Evolutionary conservation across 129 eudicot species (phyloP).

Genomic region (Deinandra increscens): DNA sequence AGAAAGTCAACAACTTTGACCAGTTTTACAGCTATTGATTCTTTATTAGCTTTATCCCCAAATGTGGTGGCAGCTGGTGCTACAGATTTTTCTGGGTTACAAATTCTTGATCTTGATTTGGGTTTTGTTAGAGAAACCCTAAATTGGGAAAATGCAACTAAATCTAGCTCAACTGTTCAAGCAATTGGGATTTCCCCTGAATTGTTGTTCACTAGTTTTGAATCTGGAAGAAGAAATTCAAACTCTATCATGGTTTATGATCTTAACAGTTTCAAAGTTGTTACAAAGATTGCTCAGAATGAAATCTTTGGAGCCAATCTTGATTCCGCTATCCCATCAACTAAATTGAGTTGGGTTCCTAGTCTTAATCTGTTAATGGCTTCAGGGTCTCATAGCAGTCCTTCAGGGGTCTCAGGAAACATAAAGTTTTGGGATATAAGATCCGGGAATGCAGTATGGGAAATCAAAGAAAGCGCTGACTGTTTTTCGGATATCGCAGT

Average conservation of each 20-base stretch:
- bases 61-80: constrained; percentile 75
- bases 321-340: constrained; percentile 71
- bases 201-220: constrained; percentile 53
- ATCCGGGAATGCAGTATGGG: constrained; percentile 77
- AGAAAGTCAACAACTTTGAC: constrained; percentile 74
- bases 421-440: constrained; percentile 79
- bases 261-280: constrained; percentile 43
- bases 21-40: constrained; percentile 64
- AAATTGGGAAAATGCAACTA: constrained; percentile 82
- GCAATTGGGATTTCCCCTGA: constrained; percentile 66
- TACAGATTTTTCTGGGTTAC: constrained; percentile 77
- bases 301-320: constrained; percentile 83
- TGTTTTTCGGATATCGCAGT: constrained; percentile 77
- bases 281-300: constrained; percentile 52
- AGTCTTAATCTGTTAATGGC: constrained; percentile 76
- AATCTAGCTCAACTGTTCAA: constrained; percentile 81
- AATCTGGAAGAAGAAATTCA: constrained; percentile 76
- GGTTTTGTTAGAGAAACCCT: constrained; percentile 64
- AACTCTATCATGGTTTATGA: constrained; percentile 76
- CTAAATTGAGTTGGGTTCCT: constrained; percentile 74
- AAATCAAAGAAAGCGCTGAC: constrained; percentile 60
- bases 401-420: constrained; percentile 63
- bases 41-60: constrained; percentile 57
- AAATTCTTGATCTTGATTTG: constrained; percentile 61
- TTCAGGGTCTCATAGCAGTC: constrained; percentile 88